A percentile compares a stretch with the other conserved stretches of the same genome.
Conservation (phyloP, 73 alveolate species). For the Symbiodinium natans region DNA sequence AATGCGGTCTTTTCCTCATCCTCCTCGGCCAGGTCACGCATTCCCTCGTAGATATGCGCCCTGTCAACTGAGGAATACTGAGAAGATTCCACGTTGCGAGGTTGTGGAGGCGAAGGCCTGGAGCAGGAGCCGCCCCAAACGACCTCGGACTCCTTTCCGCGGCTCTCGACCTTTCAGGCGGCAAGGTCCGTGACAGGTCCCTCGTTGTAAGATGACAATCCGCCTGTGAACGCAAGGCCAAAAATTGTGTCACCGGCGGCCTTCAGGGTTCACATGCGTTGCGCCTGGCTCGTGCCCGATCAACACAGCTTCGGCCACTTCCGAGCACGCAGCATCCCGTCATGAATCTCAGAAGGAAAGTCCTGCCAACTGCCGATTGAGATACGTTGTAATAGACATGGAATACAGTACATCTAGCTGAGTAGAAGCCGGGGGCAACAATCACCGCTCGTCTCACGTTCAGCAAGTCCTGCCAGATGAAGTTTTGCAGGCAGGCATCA, state of each 20-base stretch:
- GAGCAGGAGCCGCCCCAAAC: slow-evolving; percentile 3
- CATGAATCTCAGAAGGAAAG: background rate
- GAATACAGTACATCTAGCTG: too few relatives aligned
- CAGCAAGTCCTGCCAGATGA: background rate
- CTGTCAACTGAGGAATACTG: background rate
- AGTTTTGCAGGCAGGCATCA: background rate
- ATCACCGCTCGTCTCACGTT: too few relatives aligned
- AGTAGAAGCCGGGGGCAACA: background rate
- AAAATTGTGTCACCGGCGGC: background rate
- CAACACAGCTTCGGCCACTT: background rate
- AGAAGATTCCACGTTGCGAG: background rate
- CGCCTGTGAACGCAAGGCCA: background rate
- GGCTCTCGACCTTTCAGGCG: background rate
- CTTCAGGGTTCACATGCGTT: background rate
- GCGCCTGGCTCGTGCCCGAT: too few relatives aligned
- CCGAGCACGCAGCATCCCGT: background rate
- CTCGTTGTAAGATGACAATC: background rate
- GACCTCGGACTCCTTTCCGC: background rate
- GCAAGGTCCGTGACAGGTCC: background rate
- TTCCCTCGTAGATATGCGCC: slow-evolving; percentile 12
- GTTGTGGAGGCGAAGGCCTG: background rate
- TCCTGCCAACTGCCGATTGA: background rate
- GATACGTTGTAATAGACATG: too few relatives aligned
- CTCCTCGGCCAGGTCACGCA: slow-evolving; percentile 10
- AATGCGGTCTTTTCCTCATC: background rate